Evolutionary conservation across 495 filamentous ascomycete species (phyloP).

Genomic region (Hypoxylon perforatum): DNA sequence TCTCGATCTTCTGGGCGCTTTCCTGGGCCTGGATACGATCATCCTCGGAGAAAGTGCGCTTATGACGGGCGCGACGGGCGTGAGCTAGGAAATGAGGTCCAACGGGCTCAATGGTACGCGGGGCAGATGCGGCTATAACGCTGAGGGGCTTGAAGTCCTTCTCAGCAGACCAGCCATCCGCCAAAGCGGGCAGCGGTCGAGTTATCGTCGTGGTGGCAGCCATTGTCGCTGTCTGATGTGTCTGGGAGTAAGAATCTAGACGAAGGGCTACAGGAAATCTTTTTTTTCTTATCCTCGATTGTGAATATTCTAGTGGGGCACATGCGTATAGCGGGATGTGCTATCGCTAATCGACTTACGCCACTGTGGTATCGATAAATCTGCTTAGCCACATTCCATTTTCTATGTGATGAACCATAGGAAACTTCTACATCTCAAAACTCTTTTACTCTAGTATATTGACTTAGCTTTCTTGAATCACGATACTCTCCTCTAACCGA

Average conservation of each 20-base stretch:
- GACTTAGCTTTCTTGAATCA: slow-evolving; percentile 22
- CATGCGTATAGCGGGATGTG: slow-evolving; percentile 34
- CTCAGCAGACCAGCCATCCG: slow-evolving; percentile 85
- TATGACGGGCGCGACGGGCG: slow-evolving; percentile 93
- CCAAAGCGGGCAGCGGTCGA: slow-evolving; percentile 77
- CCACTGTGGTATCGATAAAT: slow-evolving; percentile 43
- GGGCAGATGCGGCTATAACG: slow-evolving; percentile 69
- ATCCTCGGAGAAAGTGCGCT: slow-evolving; percentile 98
- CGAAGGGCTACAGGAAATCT: slow-evolving; percentile 34
- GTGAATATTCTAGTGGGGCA: slow-evolving; percentile 46
- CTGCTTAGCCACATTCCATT: slow-evolving; percentile 46
- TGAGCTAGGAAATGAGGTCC: slow-evolving; percentile 98
- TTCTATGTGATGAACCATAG: slow-evolving; percentile 44
- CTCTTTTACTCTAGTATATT: not conserved
- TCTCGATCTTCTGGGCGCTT: slow-evolving; percentile 94
- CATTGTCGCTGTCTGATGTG: slow-evolving; percentile 47
- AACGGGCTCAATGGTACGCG: slow-evolving; percentile 91
- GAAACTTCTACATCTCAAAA: slow-evolving; percentile 30
- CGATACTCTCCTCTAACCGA: too few species aligned
- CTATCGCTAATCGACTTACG: not conserved
- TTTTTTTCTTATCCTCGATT: slow-evolving; percentile 15
- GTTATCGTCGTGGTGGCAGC: slow-evolving; percentile 47
- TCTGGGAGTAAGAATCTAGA: slow-evolving; percentile 13
- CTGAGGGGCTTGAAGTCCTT: slow-evolving; percentile 90
- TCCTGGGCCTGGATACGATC: slow-evolving; percentile 95